Percentiles rank a stretch among this genome's conserved stretches.
These are phyloP conservation scores for Triadica sebifera DNA, from an alignment of 345 rosid species.

Conservation along the genomic window DNA sequence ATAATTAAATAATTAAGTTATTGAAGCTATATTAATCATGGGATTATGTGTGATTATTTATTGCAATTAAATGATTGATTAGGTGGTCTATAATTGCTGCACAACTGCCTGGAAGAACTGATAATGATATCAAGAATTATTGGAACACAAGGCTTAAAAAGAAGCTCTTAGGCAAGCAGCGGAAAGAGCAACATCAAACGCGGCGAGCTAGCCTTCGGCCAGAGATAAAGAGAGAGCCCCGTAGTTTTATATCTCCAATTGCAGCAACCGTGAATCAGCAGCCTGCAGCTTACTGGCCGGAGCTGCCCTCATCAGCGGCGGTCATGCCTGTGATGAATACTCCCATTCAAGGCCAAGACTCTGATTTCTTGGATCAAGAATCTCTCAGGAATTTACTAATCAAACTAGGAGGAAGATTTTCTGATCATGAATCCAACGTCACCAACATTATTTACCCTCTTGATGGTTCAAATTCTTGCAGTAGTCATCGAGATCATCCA, in stretches of 20 bases:
- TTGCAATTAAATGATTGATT: background rate
- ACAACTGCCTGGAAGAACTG: slow-evolving; percentile 76
- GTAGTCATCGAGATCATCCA: slow-evolving; percentile 18
- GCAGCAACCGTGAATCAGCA: slow-evolving; percentile 14
- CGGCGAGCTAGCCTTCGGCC: slow-evolving; percentile 40
- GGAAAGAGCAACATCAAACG: slow-evolving; percentile 44
- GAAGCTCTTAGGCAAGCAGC: slow-evolving; percentile 67
- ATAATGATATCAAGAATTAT: slow-evolving; percentile 77
- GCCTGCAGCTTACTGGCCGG: slow-evolving; percentile 33
- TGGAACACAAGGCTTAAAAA: slow-evolving; percentile 83
- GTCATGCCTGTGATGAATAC: slow-evolving; percentile 10
- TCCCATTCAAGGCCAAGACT: slow-evolving; percentile 19
- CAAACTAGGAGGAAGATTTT: slow-evolving; percentile 46
- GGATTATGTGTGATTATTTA: background rate
- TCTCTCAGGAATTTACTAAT: slow-evolving; percentile 35
- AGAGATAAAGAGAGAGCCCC: slow-evolving; percentile 44
- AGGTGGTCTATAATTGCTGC: slow-evolving; percentile 91
- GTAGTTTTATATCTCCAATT: slow-evolving; percentile 18
- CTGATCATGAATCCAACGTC: slow-evolving; percentile 24
- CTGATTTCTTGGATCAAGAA: slow-evolving; percentile 40
- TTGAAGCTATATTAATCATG: background rate
- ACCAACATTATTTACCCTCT: slow-evolving; percentile 4
- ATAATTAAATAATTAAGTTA: background rate
- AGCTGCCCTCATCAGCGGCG: slow-evolving; percentile 15
- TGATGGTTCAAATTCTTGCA: slow-evolving; percentile 10